A percentile compares a stretch with the other conserved stretches of the same genome.
These are phyloP conservation scores for Chlorophyllum brunneum DNA, from an alignment of 768 basidiomycete genomes.

Conservation along the genomic window DNA sequence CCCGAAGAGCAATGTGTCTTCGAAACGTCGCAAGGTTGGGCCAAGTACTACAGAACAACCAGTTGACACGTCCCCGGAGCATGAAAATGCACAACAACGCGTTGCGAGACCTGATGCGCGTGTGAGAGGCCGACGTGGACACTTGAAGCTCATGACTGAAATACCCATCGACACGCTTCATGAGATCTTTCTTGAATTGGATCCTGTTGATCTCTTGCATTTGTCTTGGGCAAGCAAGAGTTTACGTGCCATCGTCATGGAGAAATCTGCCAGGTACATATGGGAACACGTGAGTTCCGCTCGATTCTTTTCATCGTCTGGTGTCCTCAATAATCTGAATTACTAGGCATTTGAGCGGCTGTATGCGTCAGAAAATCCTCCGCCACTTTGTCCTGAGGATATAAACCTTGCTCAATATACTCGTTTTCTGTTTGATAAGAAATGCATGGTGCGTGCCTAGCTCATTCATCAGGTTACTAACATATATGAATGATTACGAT, in stretches of 20 bases:
- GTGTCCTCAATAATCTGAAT: neutral
- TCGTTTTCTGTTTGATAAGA: constrained; percentile 28
- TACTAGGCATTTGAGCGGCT: constrained; percentile 23
- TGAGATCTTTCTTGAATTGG: constrained; percentile 35
- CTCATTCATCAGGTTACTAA: neutral
- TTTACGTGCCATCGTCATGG: constrained; percentile 29
- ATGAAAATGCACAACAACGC: neutral
- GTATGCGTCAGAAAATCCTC: constrained; percentile 11
- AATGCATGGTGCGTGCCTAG: constrained; percentile 2
- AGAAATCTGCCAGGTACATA: constrained; percentile 17
- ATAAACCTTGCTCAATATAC: constrained; percentile 30
- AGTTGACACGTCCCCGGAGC: neutral
- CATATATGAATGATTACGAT: neutral
- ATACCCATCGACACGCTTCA: constrained; percentile 32
- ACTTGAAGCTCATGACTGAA: constrained; percentile 25
- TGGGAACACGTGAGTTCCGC: constrained; percentile 28
- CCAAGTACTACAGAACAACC: neutral
- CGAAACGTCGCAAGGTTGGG: neutral
- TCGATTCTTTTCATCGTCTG: neutral
- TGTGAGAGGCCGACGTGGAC: constrained; percentile 19
- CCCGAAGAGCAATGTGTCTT: neutral
- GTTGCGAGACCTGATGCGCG: neutral
- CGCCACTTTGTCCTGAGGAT: constrained; percentile 24
- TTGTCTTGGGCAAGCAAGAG: constrained; percentile 33
- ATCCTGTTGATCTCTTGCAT: constrained; percentile 38